Conservation (phyloP, 345 rosid genomes). For the Cardamine chenopodiifolia region DNA sequence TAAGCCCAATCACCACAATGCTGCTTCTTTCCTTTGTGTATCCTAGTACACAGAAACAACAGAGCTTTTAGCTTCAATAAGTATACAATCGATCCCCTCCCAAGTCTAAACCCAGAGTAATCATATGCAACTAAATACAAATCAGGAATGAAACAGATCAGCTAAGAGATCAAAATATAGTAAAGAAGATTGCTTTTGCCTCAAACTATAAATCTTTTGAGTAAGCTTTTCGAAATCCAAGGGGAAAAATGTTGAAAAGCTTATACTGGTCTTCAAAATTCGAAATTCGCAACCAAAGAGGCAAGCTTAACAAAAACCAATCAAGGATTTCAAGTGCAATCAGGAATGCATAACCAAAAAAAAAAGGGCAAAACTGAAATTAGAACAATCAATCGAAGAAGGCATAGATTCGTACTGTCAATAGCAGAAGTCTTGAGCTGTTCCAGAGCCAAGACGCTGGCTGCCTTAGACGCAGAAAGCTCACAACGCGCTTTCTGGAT, state of each 20-base stretch:
- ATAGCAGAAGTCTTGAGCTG: constrained; percentile 64
- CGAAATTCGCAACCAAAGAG: constrained; percentile 2
- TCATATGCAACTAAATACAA: neutral
- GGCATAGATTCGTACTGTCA: constrained; percentile 49
- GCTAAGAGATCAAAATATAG: neutral
- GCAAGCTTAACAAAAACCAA: neutral
- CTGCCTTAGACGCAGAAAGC: constrained; percentile 44
- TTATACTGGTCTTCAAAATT: neutral
- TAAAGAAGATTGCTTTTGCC: constrained; percentile 23
- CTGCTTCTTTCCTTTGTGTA: constrained; percentile 75
- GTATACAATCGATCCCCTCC: neutral
- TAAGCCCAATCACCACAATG: constrained; percentile 72
- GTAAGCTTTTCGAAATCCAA: neutral
- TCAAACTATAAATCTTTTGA: constrained; percentile 1
- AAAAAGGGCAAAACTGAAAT: neutral
- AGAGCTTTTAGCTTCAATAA: neutral
- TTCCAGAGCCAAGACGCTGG: constrained; percentile 61
- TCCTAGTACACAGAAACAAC: constrained; percentile 43
- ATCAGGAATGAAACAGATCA: neutral
- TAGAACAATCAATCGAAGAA: neutral
- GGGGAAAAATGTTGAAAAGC: neutral
- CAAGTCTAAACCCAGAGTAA: neutral
- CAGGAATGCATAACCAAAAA: neutral
- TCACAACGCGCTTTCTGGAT: constrained; percentile 51
- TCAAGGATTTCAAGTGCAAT: constrained; percentile 4